Percentiles rank a stretch among this genome's conserved stretches.
Evolutionary conservation across 257 asterid species (phyloP).

Genomic region (Paulownia fortunei): DNA sequence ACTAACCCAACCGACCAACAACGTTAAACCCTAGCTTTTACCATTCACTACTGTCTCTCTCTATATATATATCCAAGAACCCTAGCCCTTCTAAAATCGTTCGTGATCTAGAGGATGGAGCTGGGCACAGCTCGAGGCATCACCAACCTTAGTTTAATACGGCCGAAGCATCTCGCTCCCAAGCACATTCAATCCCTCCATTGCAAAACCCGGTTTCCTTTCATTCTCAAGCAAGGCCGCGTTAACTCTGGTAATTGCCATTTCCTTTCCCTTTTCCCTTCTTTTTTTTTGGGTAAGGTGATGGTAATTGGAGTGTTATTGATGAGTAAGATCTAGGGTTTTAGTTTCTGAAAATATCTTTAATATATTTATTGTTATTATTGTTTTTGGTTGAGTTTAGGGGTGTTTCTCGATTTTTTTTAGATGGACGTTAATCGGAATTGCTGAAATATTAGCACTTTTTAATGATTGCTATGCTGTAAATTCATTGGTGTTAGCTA

Average conservation of each 20-base stretch:
- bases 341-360: background rate
- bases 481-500: background rate
- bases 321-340: background rate
- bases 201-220: slow-evolving; percentile 21
- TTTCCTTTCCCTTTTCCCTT: background rate
- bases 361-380: background rate
- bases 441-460: background rate
- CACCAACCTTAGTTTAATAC: slow-evolving; percentile 33
- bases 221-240: slow-evolving; percentile 28
- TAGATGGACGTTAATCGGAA: background rate
- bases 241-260: slow-evolving; percentile 31
- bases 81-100: slow-evolving; percentile 5
- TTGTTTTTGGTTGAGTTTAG: background rate
- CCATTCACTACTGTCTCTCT: background rate
- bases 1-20: background rate
- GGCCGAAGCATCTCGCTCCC: slow-evolving; percentile 21
- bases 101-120: slow-evolving; percentile 45
- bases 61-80: slow-evolving; percentile 26
- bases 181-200: slow-evolving; percentile 11
- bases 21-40: slow-evolving; percentile 50
- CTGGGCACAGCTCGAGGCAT: slow-evolving; percentile 53
- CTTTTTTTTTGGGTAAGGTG: background rate
- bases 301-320: background rate
- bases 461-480: background rate
- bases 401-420: background rate